Evolutionary conservation across 176 grass and related monocot species (phyloP), one percentile per base, ranked within the genome.

Genomic region (Ananas comosus): DNA sequence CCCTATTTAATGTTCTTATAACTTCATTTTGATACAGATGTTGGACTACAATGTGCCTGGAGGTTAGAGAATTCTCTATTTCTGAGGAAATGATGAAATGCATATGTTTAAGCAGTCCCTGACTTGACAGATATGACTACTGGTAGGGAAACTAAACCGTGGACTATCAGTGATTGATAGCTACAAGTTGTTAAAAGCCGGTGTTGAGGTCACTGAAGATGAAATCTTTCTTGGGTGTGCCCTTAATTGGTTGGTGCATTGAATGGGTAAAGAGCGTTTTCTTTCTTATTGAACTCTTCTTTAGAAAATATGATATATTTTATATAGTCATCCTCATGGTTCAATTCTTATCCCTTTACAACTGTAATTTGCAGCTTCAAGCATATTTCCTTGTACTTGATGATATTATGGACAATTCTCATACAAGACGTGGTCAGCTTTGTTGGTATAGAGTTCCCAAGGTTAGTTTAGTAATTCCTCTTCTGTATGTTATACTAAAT

Each of bases 161-260:
- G 94, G 94, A 24, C 65, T 91, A 29, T 99, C 94, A 73, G 94
- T 99, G 9, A 51, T 99, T 18, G 94, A 99, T 84, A 93, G 89
- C 72, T 99, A 88, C 75, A 99, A 90, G 77, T 79, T 93, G 67
- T 69, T 99, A 72, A 99, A 90, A 74, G 72, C 78, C 29, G 75
- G 77, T 24, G 64, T 73, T 66, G 79, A 88, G 73, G 76, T 91
- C 28, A 93, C 59, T 74, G 74, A 87, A 72, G 85, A 82, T 13
- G 94, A 93, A 52, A 63, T 51, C 49, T 99, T 88, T 86, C 94
- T 87, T 73, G 68, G 84, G 17, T 93, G 89, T 84, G 81, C 82
- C 77, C 84, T 99, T 83, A n/a, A n/a, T n/a, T n/a, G 94, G 94
- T 65, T 99, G 94, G 94, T 99, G 94, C 79, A 93, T 99, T 82